Percentiles rank a stretch among this genome's conserved stretches.
Conservation (phyloP, 2,329 filamentous ascomycete genomes). For the Cytospora piceicola region DNA sequence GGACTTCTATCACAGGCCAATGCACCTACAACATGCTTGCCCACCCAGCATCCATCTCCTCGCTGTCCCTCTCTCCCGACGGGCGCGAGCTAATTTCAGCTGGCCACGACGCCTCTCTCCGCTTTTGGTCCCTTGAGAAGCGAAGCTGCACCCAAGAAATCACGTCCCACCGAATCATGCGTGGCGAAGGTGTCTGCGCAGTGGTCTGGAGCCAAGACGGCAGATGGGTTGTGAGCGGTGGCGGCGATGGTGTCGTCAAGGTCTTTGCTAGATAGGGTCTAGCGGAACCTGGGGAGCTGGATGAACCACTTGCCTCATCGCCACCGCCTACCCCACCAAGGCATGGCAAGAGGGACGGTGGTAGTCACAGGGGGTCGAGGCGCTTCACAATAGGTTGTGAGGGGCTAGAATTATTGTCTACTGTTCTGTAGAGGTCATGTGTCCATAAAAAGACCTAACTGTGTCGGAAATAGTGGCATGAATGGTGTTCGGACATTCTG, state of each 20-base stretch:
- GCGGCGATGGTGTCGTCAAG: constrained; percentile 94
- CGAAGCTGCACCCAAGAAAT: constrained; percentile 94
- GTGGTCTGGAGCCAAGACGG: constrained; percentile 97
- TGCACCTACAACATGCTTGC: constrained; percentile 99
- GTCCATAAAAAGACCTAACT: not conserved
- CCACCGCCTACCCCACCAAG: constrained; percentile 23
- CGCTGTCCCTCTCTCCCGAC: constrained; percentile 88
- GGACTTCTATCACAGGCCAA: constrained; percentile 70
- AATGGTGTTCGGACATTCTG: not conserved
- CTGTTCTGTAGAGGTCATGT: not conserved
- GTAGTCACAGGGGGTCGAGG: constrained; percentile 1
- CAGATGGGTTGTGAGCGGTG: constrained; percentile 90
- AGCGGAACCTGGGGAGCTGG: not conserved
- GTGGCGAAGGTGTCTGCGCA: constrained; percentile 91
- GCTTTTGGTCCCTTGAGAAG: constrained; percentile 98
- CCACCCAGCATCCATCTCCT: constrained; percentile 90
- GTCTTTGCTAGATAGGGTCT: constrained; percentile 68
- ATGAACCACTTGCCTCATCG: constrained; percentile 10
- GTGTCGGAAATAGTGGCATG: not conserved
- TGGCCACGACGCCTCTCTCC: constrained; percentile 91
- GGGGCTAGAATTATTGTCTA: not conserved
- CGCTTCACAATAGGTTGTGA: not conserved
- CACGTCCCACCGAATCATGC: constrained; percentile 89
- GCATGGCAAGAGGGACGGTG: constrained; percentile 3
- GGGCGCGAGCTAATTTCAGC: constrained; percentile 93